A percentile compares a stretch with the other conserved stretches of the same genome.
phyloP scores from a whole-genome alignment of 805 yeast genomes.

The Starmera dryadoides region DNA sequence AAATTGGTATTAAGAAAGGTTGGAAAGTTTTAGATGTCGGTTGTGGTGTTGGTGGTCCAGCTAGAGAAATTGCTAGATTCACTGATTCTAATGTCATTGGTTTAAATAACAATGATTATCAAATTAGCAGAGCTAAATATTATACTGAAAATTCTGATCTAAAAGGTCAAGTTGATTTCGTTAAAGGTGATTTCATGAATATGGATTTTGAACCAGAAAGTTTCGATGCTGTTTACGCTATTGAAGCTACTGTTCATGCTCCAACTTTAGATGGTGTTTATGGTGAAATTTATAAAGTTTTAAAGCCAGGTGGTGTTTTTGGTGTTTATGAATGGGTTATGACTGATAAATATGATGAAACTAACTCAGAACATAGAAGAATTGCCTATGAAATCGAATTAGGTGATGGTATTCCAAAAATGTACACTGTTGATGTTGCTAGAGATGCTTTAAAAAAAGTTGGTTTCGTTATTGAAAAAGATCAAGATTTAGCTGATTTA shows the following conservation, averaged over 20 bases:
- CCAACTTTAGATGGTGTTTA: constrained; percentile 95
- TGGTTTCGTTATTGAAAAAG: constrained; percentile 76
- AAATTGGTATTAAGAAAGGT: constrained; percentile 70
- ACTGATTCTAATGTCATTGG: constrained; percentile 85
- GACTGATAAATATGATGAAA: constrained; percentile 89
- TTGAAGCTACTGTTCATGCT: constrained; percentile 98
- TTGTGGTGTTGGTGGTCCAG: constrained; percentile 99
- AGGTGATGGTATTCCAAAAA: constrained; percentile 98
- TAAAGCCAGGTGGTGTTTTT: constrained; percentile 96
- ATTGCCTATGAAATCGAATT: constrained; percentile 96
- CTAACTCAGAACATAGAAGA: constrained; percentile 81
- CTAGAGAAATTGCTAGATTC: constrained; percentile 90
- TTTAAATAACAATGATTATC: constrained; percentile 94
- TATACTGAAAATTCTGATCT: constrained; percentile 64
- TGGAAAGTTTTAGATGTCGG: constrained; percentile 96
- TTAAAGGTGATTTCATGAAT: constrained; percentile 98
- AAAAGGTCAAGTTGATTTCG: constrained; percentile 70
- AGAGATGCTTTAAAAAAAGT: constrained; percentile 76
- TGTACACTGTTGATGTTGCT: constrained; percentile 84
- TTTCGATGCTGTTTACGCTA: constrained; percentile 96
- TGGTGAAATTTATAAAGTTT: constrained; percentile 85
- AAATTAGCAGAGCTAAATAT: constrained; percentile 83
- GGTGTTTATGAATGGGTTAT: constrained; percentile 99
- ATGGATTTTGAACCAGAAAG: constrained; percentile 90
- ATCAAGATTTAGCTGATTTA: constrained; percentile 75